Percentiles rank a stretch among this genome's conserved stretches.
Conservation (phyloP, 2,329 filamentous ascomycete genomes). For the Colletotrichum horii region DNA sequence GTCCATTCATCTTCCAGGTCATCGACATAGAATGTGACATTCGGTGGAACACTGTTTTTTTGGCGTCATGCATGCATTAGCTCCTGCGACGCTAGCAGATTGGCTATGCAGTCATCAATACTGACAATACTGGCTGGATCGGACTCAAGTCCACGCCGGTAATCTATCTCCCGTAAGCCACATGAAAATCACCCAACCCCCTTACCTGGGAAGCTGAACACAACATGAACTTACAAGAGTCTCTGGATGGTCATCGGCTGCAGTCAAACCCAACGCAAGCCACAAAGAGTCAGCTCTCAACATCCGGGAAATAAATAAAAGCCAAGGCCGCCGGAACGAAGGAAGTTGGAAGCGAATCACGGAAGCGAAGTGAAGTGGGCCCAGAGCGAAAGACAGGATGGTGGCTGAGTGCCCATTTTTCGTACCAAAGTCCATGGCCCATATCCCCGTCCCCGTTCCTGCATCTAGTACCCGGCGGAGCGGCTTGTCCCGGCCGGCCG, state of each 20-base stretch:
- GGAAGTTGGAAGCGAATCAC: not conserved
- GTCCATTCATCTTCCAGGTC: conserved; percentile 47
- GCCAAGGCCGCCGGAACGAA: not conserved
- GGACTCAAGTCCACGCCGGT: conserved; percentile 48
- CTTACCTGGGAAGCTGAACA: not conserved
- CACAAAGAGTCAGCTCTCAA: not conserved
- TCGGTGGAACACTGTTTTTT: conserved; percentile 44
- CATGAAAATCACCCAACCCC: not conserved
- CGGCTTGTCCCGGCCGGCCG: conserved; percentile 14
- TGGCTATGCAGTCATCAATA: not conserved
- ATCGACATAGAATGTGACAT: conserved; percentile 53
- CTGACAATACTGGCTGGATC: conserved; percentile 42
- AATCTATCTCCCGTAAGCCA: conserved; percentile 24
- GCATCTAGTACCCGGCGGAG: conserved; percentile 43
- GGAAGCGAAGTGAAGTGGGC: not conserved
- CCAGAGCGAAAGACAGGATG: not conserved
- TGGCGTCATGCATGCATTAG: not conserved
- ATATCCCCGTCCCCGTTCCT: conserved; percentile 53
- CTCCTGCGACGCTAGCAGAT: not conserved
- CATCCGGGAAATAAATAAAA: not conserved
- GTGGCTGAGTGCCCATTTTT: not conserved
- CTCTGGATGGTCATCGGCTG: conserved; percentile 34
- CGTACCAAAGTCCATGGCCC: conserved; percentile 49
- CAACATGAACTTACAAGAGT: conserved; percentile 26
- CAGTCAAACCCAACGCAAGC: not conserved